Percentiles rank a stretch among this genome's conserved stretches.
Conservation (phyloP, 192 early-diverging fungal genomes). For the Gryganskiella cystojenkinii region DNA sequence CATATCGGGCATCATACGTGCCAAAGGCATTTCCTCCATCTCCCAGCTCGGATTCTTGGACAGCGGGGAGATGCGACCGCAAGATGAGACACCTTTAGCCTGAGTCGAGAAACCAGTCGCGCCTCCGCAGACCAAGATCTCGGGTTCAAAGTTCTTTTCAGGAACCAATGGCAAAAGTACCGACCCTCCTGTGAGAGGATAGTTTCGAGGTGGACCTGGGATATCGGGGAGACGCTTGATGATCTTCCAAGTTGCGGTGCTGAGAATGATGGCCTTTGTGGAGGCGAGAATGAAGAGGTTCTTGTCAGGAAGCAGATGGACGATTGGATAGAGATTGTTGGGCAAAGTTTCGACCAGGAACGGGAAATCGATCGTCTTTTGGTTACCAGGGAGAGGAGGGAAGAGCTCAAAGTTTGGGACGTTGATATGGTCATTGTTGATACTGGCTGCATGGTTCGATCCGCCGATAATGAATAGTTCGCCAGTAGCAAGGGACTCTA, state of each 20-base stretch:
- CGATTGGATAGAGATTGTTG: slow-evolving; percentile 58
- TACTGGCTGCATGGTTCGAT: slow-evolving; percentile 53
- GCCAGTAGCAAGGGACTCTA: slow-evolving; percentile 51
- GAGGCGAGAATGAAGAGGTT: slow-evolving; percentile 64
- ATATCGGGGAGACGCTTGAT: slow-evolving; percentile 58
- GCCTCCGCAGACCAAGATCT: slow-evolving; percentile 54
- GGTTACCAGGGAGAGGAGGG: slow-evolving; percentile 33
- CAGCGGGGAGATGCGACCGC: slow-evolving; percentile 50
- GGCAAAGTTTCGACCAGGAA: slow-evolving; percentile 53
- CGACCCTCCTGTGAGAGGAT: slow-evolving; percentile 64
- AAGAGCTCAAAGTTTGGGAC: slow-evolving; percentile 57
- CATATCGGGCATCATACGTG: slow-evolving; percentile 55
- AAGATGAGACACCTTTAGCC: slow-evolving; percentile 44
- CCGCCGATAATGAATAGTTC: slow-evolving; percentile 68
- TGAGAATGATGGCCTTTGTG: slow-evolving; percentile 57
- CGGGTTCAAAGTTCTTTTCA: slow-evolving; percentile 47
- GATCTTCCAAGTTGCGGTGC: slow-evolving; percentile 53
- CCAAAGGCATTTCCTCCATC: slow-evolving; percentile 52
- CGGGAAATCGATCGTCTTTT: slow-evolving; percentile 51
- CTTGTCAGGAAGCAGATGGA: slow-evolving; percentile 59
- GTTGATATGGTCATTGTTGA: slow-evolving; percentile 61
- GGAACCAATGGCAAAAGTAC: slow-evolving; percentile 48
- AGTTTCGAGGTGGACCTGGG: slow-evolving; percentile 56
- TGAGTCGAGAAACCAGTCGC: slow-evolving; percentile 31
- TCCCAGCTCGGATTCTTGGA: slow-evolving; percentile 42